Evolutionary conservation across 768 basidiomycete species (phyloP).

Genomic region (Tylopilus rubrobrunneus): DNA sequence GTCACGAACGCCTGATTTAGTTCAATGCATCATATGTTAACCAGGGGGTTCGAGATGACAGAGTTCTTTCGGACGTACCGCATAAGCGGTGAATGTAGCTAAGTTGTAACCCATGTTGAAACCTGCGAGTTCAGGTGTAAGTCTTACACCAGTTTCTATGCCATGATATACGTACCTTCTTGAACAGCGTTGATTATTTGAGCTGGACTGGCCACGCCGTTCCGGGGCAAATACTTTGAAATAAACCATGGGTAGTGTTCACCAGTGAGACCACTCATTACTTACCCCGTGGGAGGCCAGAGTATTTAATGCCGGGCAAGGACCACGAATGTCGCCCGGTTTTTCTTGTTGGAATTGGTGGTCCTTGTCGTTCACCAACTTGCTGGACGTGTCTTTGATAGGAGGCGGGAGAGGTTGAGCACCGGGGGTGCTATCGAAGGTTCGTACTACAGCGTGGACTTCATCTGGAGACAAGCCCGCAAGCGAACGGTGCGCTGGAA

Average conservation of each 20-base stretch:
- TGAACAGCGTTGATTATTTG: conserved; percentile 23
- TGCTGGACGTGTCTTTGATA: conserved; percentile 21
- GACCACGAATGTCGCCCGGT: conserved; percentile 22
- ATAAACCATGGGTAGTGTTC: background rate
- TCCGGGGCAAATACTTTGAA: conserved; percentile 16
- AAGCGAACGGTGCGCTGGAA: conserved; percentile 14
- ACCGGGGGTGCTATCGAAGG: conserved; percentile 17
- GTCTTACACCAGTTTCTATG: too few relatives aligned
- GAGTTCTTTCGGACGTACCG: conserved; percentile 2
- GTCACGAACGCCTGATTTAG: conserved; percentile 20
- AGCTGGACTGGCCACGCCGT: conserved; percentile 20
- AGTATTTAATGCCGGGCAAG: conserved; percentile 24
- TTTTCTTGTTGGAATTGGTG: conserved; percentile 11
- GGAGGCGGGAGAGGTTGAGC: conserved; percentile 19
- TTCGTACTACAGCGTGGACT: conserved; percentile 5
- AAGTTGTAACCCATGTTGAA: conserved; percentile 24
- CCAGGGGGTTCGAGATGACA: background rate
- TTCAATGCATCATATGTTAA: too few relatives aligned
- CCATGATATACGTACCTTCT: conserved; percentile 9
- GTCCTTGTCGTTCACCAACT: conserved; percentile 14
- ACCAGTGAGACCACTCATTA: background rate
- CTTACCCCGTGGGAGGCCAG: conserved; percentile 24
- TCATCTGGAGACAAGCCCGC: background rate
- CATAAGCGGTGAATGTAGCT: conserved; percentile 21
- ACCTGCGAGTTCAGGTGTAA: conserved; percentile 2